Evolutionary conservation across 202 grass and related monocot species (phyloP), one percentile per base, ranked within the genome.

Genomic region (Cymbopogon flexuosus): DNA sequence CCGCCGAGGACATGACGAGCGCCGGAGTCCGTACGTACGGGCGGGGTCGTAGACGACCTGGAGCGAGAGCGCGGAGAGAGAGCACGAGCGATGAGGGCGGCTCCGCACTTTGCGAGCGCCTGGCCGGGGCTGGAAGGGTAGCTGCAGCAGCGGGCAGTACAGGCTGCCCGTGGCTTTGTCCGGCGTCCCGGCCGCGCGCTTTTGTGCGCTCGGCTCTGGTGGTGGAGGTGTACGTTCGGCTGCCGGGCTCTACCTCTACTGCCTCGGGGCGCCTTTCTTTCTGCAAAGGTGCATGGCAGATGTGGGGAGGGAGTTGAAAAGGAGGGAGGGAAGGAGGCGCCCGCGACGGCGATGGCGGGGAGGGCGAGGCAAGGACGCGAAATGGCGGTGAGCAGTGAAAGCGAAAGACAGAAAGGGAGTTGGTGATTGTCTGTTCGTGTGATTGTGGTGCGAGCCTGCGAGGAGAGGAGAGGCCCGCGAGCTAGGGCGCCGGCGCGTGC

Each of bases 371-470:
- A 76, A 46, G 69, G 93, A 84, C 66, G 72, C 75, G 90, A 81
- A 84, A 83, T 87, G 84, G 27, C 27, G 27, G 72, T 85, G 88
- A 91, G 84, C 89, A 91, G 87, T 84, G 81, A 89, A 89, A 87
- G 76, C 63, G 72, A 89, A 86, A 89, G 73, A 77, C 87, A 80
- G 72, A 87, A 84, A 84, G 89, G 87, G 87, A 45, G 73, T 75
- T 85, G 87, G 74, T 73, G 78, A 59, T 40, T 75, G 49, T 84
- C 85, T 68, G 79, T 34, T 79, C 68, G 78, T 80, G 78, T 70
- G 78, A 69, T 79, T 58, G 77, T 62, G 51, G 67, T 68, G 76
- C 62, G 76, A 52, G 30, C 43, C 61, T 16, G 76, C 76, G 41
- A 13, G 45, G 15, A 21, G 73, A 11, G 30, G 14, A 27, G 27